Evolutionary conservation across 2,329 filamentous ascomycete species (phyloP), one percentile per base, ranked within the genome.

Genomic region (Aspergillus sp.): DNA sequence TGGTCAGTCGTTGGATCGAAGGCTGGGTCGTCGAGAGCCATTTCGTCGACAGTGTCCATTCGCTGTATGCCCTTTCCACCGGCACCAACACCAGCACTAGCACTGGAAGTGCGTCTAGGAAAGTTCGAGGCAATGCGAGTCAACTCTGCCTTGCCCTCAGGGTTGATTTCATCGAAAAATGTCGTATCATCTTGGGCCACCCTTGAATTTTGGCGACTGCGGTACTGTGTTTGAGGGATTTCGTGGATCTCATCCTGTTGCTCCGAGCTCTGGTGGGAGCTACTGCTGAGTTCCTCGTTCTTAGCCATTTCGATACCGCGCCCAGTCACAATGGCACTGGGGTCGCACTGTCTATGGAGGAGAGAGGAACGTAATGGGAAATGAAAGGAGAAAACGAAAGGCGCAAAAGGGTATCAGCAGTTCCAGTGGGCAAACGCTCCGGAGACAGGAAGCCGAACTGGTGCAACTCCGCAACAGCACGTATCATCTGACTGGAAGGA

Each of bases 1-100:
- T 78, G 69, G 1, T 78, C 75, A 34, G 73, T 80, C 7, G 66
- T 72, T 1, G 83, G 83, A 62, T 85, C 81, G n/a, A 85, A 71
- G 0, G 76, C 72, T 2, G 81, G 75, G 62, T 84, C 79, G 3
- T 71, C 77, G 18, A 77, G 52, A 20, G 74, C 70, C 7, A 82
- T 60, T 3, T 74, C 76, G 38, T 70, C 68, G n/a, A 74, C 36
- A 1, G 71, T 74, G 54, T 75, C 72, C 48, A 60, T 68, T 13
- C 68, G 64, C 48, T 69, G 59, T 7, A 71, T 61, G 22, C 47
- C 55, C 54, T 62, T 55, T 20, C 59, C 62, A n/a, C 53, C 59
- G 18, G 60, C 26, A 30, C 26, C 26, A 9, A 30, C 26, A 30
- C 26, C 11, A 9, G 26, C 26, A 30, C 26, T 30, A 4, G 26